Conservation (phyloP, 1,284 basidiomycete genomes). For the Mycena sp. region DNA sequence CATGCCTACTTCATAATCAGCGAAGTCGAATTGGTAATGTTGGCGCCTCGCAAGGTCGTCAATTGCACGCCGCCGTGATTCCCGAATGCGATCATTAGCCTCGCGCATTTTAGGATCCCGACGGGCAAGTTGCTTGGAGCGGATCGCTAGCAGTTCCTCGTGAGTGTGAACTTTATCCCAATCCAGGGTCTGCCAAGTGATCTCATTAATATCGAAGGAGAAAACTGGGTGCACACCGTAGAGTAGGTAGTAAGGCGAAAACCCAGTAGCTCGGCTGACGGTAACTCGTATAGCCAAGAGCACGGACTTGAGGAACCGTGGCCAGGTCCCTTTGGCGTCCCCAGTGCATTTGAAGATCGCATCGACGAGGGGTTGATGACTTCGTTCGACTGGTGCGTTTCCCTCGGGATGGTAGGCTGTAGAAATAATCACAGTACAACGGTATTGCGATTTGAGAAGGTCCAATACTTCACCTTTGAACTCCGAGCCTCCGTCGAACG, state of each 20-base stretch:
- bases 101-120: slow-evolving; percentile 30
- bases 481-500: slow-evolving; percentile 42
- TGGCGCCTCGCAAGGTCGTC: slow-evolving; percentile 36
- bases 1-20: slow-evolving; percentile 34
- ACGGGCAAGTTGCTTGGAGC: slow-evolving; percentile 34
- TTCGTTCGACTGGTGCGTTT: slow-evolving; percentile 42
- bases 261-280: slow-evolving; percentile 37
- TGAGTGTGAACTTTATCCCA: slow-evolving; percentile 36
- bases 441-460: slow-evolving; percentile 35
- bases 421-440: slow-evolving; percentile 36
- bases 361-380: slow-evolving; percentile 36
- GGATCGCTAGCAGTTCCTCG: slow-evolving; percentile 37
- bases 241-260: slow-evolving; percentile 44
- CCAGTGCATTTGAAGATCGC: slow-evolving; percentile 37
- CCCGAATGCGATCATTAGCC: slow-evolving; percentile 25
- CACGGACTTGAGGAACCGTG: slow-evolving; percentile 29
- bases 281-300: slow-evolving; percentile 40
- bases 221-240: slow-evolving; percentile 44
- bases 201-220: slow-evolving; percentile 42
- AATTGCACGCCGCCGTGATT: slow-evolving; percentile 31
- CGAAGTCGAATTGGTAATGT: slow-evolving; percentile 23
- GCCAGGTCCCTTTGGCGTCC: slow-evolving; percentile 36
- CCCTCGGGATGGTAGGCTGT: slow-evolving; percentile 45
- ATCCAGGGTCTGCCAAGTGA: slow-evolving; percentile 42
- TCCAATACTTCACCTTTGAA: slow-evolving; percentile 38